Conservation (phyloP, 2,329 filamentous ascomycete species). For the Phoma sp. region DNA sequence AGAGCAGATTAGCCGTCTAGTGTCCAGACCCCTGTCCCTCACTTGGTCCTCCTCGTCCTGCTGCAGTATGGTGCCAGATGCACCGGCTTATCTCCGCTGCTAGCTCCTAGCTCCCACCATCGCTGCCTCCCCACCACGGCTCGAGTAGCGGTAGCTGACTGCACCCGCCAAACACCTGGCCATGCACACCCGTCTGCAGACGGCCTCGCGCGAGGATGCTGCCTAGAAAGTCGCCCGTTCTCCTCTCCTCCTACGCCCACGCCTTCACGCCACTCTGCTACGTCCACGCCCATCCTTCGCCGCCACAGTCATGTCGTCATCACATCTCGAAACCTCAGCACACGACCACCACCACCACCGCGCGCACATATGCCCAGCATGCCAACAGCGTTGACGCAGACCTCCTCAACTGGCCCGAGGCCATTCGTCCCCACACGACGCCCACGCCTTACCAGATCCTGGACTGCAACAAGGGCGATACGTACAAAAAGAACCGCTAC, state of each 20-base stretch:
- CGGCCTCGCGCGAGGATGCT: slow-evolving; percentile 45
- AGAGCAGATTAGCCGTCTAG: slow-evolving; percentile 7
- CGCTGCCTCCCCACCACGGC: slow-evolving; percentile 13
- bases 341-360: slow-evolving; percentile 9
- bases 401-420: slow-evolving; percentile 42
- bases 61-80: too few species aligned
- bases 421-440: slow-evolving; percentile 45
- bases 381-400: slow-evolving; percentile 27
- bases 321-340: slow-evolving; percentile 38
- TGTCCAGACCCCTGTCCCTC: not conserved
- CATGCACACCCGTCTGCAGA: slow-evolving; percentile 31
- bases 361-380: slow-evolving; percentile 40
- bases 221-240: slow-evolving; percentile 34
- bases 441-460: slow-evolving; percentile 95
- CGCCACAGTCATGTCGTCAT: slow-evolving; percentile 51
- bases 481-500: slow-evolving; percentile 84
- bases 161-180: slow-evolving; percentile 16
- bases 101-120: slow-evolving; percentile 2
- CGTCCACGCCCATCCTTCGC: slow-evolving; percentile 14
- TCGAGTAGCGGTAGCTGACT: slow-evolving; percentile 9
- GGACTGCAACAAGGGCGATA: slow-evolving; percentile 62
- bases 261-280: slow-evolving; percentile 24
- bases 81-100: not conserved
- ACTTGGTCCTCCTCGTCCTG: not conserved
- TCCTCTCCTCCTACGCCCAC: slow-evolving; percentile 29